Conservation (phyloP, 1,139 yeast genomes). For the Pichiaceae sp. region DNA sequence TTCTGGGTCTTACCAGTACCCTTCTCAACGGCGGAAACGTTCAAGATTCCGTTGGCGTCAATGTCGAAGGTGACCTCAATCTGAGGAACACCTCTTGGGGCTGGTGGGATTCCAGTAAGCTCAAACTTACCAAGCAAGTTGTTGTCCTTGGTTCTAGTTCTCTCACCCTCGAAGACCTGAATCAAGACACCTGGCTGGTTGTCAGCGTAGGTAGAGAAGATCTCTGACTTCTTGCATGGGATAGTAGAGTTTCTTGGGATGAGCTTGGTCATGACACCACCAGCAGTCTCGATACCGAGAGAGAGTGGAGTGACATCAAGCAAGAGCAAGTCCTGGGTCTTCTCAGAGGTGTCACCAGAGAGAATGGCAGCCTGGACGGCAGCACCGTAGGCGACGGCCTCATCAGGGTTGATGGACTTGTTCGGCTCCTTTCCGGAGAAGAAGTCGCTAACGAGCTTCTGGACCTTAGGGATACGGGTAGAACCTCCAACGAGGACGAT, state of each 20-base stretch:
- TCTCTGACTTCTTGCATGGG: slow-evolving; percentile 55
- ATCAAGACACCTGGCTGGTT: slow-evolving; percentile 59
- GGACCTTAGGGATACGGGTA: slow-evolving; percentile 98
- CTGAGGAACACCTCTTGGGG: slow-evolving; percentile 68
- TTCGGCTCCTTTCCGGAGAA: slow-evolving; percentile 84
- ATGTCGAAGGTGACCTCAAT: slow-evolving; percentile 90
- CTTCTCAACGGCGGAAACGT: slow-evolving; percentile 89
- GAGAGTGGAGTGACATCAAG: slow-evolving; percentile 55
- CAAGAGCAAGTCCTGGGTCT: slow-evolving; percentile 46
- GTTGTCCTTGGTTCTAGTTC: slow-evolving; percentile 92
- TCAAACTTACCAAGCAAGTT: slow-evolving; percentile 93
- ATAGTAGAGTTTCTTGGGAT: slow-evolving; percentile 58
- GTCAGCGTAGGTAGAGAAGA: slow-evolving; percentile 56
- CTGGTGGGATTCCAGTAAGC: slow-evolving; percentile 84
- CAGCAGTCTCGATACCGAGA: slow-evolving; percentile 56
- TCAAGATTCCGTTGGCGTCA: slow-evolving; percentile 92
- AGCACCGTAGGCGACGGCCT: slow-evolving; percentile 70
- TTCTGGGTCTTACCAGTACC: slow-evolving; percentile 95
- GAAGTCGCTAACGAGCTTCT: slow-evolving; percentile 94
- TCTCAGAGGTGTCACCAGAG: slow-evolving; percentile 72
- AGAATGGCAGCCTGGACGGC: slow-evolving; percentile 86
- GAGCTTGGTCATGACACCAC: slow-evolving; percentile 60
- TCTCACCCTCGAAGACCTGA: slow-evolving; percentile 85
- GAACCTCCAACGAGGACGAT: slow-evolving; percentile 99
- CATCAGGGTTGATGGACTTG: slow-evolving; percentile 45